Evolutionary conservation across 129 eudicot genomes (phyloP).

Genomic region (Smallanthus sonchifolius): DNA sequence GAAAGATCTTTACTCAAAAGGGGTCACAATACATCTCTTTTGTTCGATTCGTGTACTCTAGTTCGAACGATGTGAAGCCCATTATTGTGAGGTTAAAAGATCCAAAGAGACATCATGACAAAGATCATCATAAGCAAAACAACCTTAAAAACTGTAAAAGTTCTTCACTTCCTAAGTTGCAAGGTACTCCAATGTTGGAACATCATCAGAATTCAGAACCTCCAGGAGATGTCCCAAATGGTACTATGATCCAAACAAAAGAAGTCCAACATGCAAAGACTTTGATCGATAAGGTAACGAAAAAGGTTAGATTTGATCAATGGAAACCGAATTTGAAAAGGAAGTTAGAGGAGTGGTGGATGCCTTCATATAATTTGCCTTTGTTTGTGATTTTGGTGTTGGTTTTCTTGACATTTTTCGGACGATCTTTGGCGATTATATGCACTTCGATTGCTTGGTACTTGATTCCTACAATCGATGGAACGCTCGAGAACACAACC

Average conservation of each 20-base stretch:
- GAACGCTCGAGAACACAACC: constrained; percentile 11
- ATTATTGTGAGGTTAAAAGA: constrained; percentile 29
- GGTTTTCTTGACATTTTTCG: constrained; percentile 47
- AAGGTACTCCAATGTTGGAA: constrained; percentile 7
- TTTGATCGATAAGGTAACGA: background rate
- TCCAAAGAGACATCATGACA: constrained; percentile 12
- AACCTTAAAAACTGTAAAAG: constrained; percentile 15
- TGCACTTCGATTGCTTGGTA: constrained; percentile 63
- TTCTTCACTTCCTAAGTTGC: constrained; percentile 13
- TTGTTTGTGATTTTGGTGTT: constrained; percentile 39
- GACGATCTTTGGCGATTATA: constrained; percentile 49
- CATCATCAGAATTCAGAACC: constrained; percentile 5
- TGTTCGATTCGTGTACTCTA: constrained; percentile 36
- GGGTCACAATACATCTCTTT: constrained; percentile 44
- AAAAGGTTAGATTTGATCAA: constrained; percentile 16
- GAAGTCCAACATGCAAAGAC: background rate
- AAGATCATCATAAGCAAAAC: constrained; percentile 16
- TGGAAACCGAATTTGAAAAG: constrained; percentile 26
- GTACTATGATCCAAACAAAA: background rate
- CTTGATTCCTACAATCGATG: constrained; percentile 38
- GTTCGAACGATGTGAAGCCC: constrained; percentile 29
- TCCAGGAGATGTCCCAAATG: background rate
- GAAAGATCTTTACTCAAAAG: constrained; percentile 43
- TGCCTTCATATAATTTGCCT: constrained; percentile 49
- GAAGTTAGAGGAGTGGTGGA: constrained; percentile 36